These are phyloP conservation scores for Entomortierella parvispora DNA, from an alignment of 192 early-diverging fungal species.

Conservation along the genomic window DNA sequence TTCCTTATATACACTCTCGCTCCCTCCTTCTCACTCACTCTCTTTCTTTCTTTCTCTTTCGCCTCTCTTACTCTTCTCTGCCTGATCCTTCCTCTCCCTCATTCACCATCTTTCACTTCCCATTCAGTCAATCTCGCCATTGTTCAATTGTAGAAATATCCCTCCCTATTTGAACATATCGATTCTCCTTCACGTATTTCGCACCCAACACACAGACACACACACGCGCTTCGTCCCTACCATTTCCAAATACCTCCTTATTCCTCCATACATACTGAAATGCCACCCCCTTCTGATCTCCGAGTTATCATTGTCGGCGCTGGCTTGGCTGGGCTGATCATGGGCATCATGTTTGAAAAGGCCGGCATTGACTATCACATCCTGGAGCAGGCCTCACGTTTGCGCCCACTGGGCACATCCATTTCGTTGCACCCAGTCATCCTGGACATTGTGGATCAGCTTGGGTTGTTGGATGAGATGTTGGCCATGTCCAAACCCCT, in stretches of 20 bases:
- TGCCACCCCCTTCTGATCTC: constrained; percentile 16
- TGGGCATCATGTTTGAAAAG: constrained; percentile 48
- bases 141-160: too few relatives aligned
- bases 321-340: constrained; percentile 28
- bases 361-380: constrained; percentile 52
- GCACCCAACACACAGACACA: neutral
- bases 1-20: too few relatives aligned
- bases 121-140: too few relatives aligned
- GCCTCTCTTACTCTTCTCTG: too few relatives aligned
- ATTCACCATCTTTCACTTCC: too few relatives aligned
- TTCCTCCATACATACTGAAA: too few relatives aligned
- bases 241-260: too few relatives aligned
- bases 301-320: constrained; percentile 46
- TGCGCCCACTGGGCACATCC: constrained; percentile 48
- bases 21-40: too few relatives aligned
- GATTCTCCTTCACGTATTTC: neutral
- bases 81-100: too few relatives aligned
- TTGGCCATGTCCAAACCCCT: constrained; percentile 36
- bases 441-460: constrained; percentile 40
- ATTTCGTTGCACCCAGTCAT: constrained; percentile 49
- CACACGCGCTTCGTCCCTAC: too few relatives aligned
- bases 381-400: constrained; percentile 43
- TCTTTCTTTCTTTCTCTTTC: too few relatives aligned
- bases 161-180: too few relatives aligned
- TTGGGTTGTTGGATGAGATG: constrained; percentile 41